A percentile compares a stretch with the other conserved stretches of the same genome.
Conservation (phyloP, 352 stramenopile genomes). For the Stephanocyclus meneghinianus region DNA sequence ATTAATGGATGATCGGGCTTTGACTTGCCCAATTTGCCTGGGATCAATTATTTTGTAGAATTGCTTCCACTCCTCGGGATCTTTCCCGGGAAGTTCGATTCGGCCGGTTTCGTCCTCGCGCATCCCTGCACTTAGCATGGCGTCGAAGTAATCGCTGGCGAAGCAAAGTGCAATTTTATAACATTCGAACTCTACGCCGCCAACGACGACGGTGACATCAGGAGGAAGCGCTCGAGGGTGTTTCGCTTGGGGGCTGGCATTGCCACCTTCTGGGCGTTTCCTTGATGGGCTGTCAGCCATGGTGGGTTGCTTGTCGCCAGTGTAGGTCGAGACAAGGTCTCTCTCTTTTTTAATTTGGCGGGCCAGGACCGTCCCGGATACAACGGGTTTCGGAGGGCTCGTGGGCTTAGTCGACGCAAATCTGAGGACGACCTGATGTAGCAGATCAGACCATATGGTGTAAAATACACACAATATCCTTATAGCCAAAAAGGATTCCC, state of each 20-base stretch:
- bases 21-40: not conserved
- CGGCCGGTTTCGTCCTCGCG: constrained; percentile 5
- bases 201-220: not conserved
- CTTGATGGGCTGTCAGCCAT: not conserved
- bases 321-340: no score
- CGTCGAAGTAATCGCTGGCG: constrained; percentile 27
- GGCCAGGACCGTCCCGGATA: no score
- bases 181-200: constrained; percentile 16
- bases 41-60: constrained; percentile 42
- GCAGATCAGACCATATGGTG: no score
- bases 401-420: no score
- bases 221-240: not conserved
- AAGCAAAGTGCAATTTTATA: constrained; percentile 33
- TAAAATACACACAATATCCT: no score
- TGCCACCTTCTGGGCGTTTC: not conserved
- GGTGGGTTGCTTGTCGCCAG: not conserved
- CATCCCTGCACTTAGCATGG: constrained; percentile 25
- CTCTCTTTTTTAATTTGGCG: no score
- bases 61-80: constrained; percentile 34
- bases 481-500: no score
- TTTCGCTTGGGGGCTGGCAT: not conserved
- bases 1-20: not conserved
- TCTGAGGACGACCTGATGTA: no score
- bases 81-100: constrained; percentile 35
- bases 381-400: no score